Evolutionary conservation across 352 stramenopile genomes (phyloP), one percentile per base, ranked within the genome.

Genomic region (Pythium chondricola): DNA sequence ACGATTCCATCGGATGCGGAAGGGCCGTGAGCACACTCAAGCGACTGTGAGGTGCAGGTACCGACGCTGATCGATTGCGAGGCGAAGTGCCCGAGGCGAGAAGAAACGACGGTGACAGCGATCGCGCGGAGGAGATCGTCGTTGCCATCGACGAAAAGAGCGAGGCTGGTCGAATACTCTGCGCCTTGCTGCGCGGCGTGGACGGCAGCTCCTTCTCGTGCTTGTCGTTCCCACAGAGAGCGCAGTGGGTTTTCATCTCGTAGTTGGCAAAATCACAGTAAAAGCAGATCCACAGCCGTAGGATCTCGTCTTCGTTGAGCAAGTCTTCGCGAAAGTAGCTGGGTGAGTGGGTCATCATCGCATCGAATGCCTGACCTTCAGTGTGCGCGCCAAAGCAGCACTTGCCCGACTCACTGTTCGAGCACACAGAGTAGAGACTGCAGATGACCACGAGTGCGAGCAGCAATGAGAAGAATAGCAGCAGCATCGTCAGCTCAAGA

Each of bases 241-340:
- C 66, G 33, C 68, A 83, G 26, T 68, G 55, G 3, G 40, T 67
- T 53, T 80, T 79, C 43, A 75, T 60, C 41, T 77, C 66, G 54
- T 80, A 83, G 61, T 83, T 83, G 50, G 65, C 68, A 40, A 83
- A 83, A 42, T 79, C 65, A 43, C 71, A 83, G 39, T 69, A 61
- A 42, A 61, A 65, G 42, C 71, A 83, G 35, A 69, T 69, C 68
- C 71, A 83, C 5, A 83, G 67, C 0, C 64, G 63, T 43, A 63
- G 41, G 13, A 80, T 50, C 48, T 83, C 71, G 25, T 83, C 67
- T n/a, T 75, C 63, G 31, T 63, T 63, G 22, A 83, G 43, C 29
- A 83, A 33, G 37, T 83, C 71, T 40, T 83, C 65, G 21, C 62
- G 68, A 46, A 73, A 83, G 49, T 53, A 67, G 42, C 46, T 63